phyloP scores from a whole-genome alignment of 805 yeast species.

The Metschnikowia peoriensis region DNA sequence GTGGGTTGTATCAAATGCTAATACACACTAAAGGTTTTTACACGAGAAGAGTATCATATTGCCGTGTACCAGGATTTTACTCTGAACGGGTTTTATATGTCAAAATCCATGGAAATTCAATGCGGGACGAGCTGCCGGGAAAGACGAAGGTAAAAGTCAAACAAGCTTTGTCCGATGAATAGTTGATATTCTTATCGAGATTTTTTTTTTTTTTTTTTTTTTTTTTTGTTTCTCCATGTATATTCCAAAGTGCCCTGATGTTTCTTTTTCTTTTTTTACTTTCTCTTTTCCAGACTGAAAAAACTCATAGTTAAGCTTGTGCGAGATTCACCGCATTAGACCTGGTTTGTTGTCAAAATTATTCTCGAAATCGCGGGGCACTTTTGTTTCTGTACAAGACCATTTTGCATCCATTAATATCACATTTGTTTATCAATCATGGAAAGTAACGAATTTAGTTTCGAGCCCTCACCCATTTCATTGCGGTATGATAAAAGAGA shows the following conservation, averaged over 20 bases:
- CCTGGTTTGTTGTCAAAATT: no score
- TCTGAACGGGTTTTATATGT: neutral
- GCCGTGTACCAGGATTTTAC: neutral
- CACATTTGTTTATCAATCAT: neutral
- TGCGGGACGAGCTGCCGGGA: neutral
- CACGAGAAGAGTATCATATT: no score
- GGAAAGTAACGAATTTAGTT: neutral
- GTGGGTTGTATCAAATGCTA: constrained; percentile 34
- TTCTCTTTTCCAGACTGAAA: no score
- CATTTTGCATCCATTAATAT: constrained; percentile 1
- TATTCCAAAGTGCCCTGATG: no score
- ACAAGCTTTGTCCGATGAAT: no score
- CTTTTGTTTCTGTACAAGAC: constrained; percentile 1
- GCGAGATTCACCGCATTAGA: no score
- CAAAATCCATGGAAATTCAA: neutral
- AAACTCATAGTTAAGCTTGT: no score
- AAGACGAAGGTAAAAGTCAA: no score
- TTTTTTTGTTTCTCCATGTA: no score
- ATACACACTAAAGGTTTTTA: neutral
- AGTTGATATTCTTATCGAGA: no score
- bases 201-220: no score
- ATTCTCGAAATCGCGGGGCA: neutral
- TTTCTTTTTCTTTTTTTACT: no score
- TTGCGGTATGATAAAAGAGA: neutral
- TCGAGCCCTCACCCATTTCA: neutral